These are phyloP conservation scores for Ilex asprella DNA, from an alignment of 257 asterid genomes.

Conservation along the genomic window DNA sequence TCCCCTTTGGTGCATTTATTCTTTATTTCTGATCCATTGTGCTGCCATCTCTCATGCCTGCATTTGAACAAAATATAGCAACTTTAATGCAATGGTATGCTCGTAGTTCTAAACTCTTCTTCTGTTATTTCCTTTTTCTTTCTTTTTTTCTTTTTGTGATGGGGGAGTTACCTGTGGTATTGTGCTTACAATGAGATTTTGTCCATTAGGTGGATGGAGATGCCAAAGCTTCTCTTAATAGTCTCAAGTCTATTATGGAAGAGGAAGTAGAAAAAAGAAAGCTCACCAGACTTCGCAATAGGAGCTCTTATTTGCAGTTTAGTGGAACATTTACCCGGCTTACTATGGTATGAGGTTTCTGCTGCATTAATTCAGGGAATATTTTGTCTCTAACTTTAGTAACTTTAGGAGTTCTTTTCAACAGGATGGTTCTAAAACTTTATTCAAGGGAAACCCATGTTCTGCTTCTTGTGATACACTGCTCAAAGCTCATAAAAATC, in stretches of 20 bases:
- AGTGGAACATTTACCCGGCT: slow-evolving; percentile 81
- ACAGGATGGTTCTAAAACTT: slow-evolving; percentile 96
- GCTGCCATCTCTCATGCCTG: no score
- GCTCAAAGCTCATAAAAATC: slow-evolving; percentile 53
- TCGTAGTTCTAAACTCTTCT: background rate
- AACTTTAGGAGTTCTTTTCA: slow-evolving; percentile 4
- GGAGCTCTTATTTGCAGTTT: slow-evolving; percentile 65
- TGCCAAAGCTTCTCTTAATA: slow-evolving; percentile 36
- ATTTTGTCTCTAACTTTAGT: slow-evolving; percentile 7
- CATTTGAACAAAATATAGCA: no score
- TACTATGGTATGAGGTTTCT: slow-evolving; percentile 52
- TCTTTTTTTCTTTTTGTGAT: background rate
- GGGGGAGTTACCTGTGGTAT: background rate
- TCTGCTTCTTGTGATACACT: slow-evolving; percentile 51
- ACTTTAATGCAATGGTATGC: background rate
- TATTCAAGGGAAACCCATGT: slow-evolving; percentile 76
- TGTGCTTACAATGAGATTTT: slow-evolving; percentile 10
- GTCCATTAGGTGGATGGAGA: slow-evolving; percentile 58
- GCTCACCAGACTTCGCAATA: slow-evolving; percentile 42
- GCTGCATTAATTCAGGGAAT: slow-evolving; percentile 5
- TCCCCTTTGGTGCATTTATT: no score
- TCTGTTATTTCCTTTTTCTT: background rate
- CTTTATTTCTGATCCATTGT: no score
- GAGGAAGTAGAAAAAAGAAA: slow-evolving; percentile 69
- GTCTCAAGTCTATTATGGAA: slow-evolving; percentile 62